A percentile compares a stretch with the other conserved stretches of the same genome.
Conservation (phyloP, 2,329 filamentous ascomycete genomes). For the Stachybotrys chlorohalonatus region DNA sequence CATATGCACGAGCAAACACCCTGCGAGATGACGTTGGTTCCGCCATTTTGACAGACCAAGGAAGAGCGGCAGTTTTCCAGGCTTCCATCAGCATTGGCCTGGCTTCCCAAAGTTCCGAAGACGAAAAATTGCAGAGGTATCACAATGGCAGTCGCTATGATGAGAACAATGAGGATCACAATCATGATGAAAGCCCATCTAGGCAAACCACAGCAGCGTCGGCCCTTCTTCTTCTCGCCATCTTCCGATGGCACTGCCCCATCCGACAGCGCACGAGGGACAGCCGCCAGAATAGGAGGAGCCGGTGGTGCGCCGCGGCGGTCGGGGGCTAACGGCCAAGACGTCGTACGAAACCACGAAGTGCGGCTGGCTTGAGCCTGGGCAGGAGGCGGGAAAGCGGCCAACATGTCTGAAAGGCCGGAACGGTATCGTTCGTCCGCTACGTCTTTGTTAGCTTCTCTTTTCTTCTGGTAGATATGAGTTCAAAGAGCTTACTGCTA, state of each 20-base stretch:
- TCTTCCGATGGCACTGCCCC: conserved; percentile 9
- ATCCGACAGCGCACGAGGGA: background rate
- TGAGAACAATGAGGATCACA: conserved; percentile 54
- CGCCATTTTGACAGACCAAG: conserved; percentile 68
- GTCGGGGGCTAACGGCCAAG: conserved; percentile 39
- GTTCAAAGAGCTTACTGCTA: conserved; percentile 9
- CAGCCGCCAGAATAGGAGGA: background rate
- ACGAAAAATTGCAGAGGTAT: conserved; percentile 63
- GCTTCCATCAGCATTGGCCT: conserved; percentile 24
- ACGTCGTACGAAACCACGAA: conserved; percentile 32
- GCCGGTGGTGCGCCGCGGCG: conserved; percentile 11
- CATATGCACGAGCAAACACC: conserved; percentile 78
- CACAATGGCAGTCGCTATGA: conserved; percentile 73
- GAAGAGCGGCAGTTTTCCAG: conserved; percentile 48
- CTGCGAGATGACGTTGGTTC: conserved; percentile 60
- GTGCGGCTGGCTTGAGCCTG: conserved; percentile 34
- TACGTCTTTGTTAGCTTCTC: conserved; percentile 2
- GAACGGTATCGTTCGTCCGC: conserved; percentile 38
- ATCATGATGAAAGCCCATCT: conserved; percentile 66
- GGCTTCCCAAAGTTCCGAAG: conserved; percentile 37
- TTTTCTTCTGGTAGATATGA: background rate
- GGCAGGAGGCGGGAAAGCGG: conserved; percentile 57
- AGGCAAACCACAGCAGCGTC: conserved; percentile 77
- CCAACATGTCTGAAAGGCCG: conserved; percentile 55
- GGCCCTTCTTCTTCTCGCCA: conserved; percentile 26